Evolutionary conservation across 768 basidiomycete genomes (phyloP).

Genomic region (Cubamyces lactineus): DNA sequence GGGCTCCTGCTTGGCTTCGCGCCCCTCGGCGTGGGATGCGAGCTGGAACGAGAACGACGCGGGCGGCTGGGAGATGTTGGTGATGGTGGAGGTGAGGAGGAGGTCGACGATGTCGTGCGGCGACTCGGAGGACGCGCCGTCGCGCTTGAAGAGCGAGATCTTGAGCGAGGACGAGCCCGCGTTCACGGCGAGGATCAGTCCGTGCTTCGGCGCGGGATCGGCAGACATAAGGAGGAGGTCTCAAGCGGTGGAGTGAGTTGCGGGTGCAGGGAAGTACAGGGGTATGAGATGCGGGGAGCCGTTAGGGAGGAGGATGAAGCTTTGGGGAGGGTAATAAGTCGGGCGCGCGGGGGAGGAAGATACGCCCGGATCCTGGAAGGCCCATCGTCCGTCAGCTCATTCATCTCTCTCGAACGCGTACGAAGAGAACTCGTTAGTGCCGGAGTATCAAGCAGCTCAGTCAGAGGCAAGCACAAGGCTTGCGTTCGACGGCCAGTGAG

Average conservation of each 20-base stretch:
- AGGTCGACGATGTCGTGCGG: slow-evolving; percentile 45
- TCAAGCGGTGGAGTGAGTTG: background rate
- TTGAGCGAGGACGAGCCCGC: slow-evolving; percentile 89
- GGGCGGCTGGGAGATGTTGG: slow-evolving; percentile 60
- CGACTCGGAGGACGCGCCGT: slow-evolving; percentile 27
- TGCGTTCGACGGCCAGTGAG: background rate
- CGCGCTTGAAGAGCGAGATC: slow-evolving; percentile 62
- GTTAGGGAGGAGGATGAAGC: background rate
- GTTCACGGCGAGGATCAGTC: slow-evolving; percentile 70
- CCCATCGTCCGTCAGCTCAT: slow-evolving; percentile 1
- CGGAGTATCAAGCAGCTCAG: background rate
- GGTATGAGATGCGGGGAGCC: background rate
- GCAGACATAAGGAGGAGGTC: slow-evolving; percentile 18
- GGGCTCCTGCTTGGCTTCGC: slow-evolving; percentile 44
- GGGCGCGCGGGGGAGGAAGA: background rate
- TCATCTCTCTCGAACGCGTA: background rate
- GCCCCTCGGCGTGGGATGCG: slow-evolving; percentile 25
- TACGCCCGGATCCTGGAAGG: background rate
- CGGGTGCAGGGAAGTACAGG: background rate
- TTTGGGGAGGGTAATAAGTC: background rate
- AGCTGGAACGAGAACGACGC: slow-evolving; percentile 52
- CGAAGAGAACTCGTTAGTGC: background rate
- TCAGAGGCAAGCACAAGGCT: background rate
- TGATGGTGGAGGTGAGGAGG: slow-evolving; percentile 53
- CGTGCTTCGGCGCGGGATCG: slow-evolving; percentile 26